Evolutionary conservation across 1,284 basidiomycete species (phyloP), one percentile per base, ranked within the genome.

Genomic region (Fomitopsis betulina): DNA sequence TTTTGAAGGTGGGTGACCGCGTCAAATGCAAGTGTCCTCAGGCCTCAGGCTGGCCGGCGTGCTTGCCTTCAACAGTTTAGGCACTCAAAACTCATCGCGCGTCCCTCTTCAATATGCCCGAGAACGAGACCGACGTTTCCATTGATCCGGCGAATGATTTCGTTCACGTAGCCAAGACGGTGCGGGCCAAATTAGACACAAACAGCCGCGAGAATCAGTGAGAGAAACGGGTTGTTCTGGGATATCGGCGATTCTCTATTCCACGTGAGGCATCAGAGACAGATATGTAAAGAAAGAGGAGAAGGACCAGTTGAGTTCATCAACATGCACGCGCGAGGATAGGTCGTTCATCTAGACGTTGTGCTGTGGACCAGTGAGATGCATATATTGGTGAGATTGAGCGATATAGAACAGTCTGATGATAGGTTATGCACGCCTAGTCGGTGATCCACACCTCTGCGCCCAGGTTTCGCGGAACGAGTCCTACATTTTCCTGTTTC

Each of bases 181-280:
- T 0, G 94, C 89, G n/a, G 92, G 91, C 97, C 95, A 65, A 94
- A 93, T 74, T 98, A 98, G 5, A 98, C 94, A 67, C 95, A 98
- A 70, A 97, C 95, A 1, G 94, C 93, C 0, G 91, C 91, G 6
- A 95, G 79, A 57, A 95, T 79, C 27, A 96, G 62, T 64, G 93
- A 84, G 7, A 86, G 81, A 5, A 75, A 79, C 23, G 72, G 68
- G 19, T 85, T 73, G 21, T 72, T 67, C 39, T 63, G 51, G 27
- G 84, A 79, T 53, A 81, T 65, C 7, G 78, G 72, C 33, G 75
- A 72, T 30, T 86, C 87, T 87, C 87, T 88, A 63, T 53, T 60
- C 53, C 60, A 57, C 60, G 45, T 25, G 21, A 5, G 19, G 3
- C 30, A n/a, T 62, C 57, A 65, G 40, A 5, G 52, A 50, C 25